Conservation (phyloP, 2,329 filamentous ascomycete genomes). For the Aspergillus sp. region DNA sequence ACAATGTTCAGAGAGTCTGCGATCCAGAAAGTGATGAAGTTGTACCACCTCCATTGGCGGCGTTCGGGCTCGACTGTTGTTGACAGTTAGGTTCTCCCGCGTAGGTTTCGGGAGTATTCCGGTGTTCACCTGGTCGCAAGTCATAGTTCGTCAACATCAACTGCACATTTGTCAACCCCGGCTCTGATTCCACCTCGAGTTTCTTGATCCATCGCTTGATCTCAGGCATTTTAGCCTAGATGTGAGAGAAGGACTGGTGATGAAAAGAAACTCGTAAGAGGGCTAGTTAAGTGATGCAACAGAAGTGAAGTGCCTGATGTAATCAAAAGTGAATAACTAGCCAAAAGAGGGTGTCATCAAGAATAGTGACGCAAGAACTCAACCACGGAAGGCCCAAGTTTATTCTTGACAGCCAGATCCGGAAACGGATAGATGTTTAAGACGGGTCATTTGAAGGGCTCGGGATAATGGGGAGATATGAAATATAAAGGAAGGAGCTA, state of each 20-base stretch:
- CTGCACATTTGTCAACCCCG: conserved; percentile 74
- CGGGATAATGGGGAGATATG: neutral
- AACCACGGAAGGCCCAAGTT: conserved; percentile 2
- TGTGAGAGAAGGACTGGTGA: neutral
- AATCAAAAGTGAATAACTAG: neutral
- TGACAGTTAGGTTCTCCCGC: conserved; percentile 13
- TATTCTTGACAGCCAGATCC: neutral
- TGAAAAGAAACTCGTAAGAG: neutral
- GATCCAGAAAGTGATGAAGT: conserved; percentile 87
- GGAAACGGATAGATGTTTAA: neutral
- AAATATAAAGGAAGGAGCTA: neutral
- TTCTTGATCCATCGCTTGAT: conserved; percentile 47
- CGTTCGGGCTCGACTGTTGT: conserved; percentile 72
- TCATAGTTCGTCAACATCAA: conserved; percentile 86
- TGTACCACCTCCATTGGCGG: conserved; percentile 81
- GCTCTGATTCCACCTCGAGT: conserved; percentile 71
- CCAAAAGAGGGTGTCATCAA: neutral
- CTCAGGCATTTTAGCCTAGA: conserved; percentile 24
- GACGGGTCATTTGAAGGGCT: neutral
- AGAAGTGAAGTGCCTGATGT: neutral
- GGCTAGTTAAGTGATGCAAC: neutral
- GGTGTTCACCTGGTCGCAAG: conserved; percentile 60
- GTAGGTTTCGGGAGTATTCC: neutral
- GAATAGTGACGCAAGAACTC: conserved; percentile 1
- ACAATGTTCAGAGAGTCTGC: conserved; percentile 80